phyloP scores from a whole-genome alignment of 495 filamentous ascomycete species.

The Monascus purpureus region DNA sequence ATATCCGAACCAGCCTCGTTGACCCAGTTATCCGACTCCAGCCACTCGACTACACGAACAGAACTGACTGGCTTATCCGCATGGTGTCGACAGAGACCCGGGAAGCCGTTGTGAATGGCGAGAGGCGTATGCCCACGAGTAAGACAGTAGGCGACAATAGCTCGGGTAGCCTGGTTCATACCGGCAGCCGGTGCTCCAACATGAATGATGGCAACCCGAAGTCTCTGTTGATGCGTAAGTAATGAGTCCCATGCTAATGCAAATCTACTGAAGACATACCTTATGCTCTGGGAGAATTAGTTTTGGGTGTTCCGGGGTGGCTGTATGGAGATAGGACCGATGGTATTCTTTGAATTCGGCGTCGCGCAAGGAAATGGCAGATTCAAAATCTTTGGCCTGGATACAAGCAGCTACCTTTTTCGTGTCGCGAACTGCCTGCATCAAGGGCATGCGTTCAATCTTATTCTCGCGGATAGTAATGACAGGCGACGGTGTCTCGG shows the following conservation, averaged over 20 bases:
- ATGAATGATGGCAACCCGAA: constrained; percentile 91
- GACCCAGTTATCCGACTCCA: constrained; percentile 92
- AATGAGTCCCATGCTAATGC: no score
- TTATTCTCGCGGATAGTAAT: constrained; percentile 98
- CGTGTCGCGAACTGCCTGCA: constrained; percentile 77
- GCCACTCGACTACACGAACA: constrained; percentile 73
- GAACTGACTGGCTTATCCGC: constrained; percentile 65
- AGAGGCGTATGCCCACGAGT: constrained; percentile 85
- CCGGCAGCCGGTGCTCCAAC: constrained; percentile 97
- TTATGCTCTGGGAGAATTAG: constrained; percentile 55
- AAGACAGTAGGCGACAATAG: constrained; percentile 88
- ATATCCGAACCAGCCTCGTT: constrained; percentile 96
- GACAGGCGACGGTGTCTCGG: constrained; percentile 81
- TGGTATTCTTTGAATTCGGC: constrained; percentile 92
- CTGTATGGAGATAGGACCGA: constrained; percentile 78
- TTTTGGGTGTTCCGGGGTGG: constrained; percentile 49
- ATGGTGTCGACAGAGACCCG: constrained; percentile 85
- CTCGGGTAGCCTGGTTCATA: constrained; percentile 95
- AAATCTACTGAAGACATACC: no score
- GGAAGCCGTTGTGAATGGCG: constrained; percentile 94
- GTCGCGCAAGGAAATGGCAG: constrained; percentile 76
- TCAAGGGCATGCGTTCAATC: constrained; percentile 74
- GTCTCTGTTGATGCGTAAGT: no score
- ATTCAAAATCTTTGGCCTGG: constrained; percentile 63
- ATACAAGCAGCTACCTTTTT: constrained; percentile 74